Conservation (phyloP, 2,329 filamentous ascomycete genomes). For the Westerdykella ornata region DNA sequence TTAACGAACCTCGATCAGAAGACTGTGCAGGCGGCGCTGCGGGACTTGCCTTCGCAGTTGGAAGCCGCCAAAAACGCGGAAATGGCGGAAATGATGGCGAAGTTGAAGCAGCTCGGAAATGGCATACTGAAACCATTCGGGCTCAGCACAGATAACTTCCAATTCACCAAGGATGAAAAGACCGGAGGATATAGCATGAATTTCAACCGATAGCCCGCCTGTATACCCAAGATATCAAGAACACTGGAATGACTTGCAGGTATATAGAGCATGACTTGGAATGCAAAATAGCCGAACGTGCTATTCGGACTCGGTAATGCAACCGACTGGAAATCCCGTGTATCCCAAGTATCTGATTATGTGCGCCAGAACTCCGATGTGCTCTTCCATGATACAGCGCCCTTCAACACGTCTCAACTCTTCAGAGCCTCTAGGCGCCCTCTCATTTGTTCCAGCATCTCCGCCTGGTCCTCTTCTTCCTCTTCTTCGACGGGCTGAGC, state of each 20-base stretch:
- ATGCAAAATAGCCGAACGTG: no score
- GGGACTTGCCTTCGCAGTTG: constrained; percentile 58
- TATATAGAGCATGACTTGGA: no score
- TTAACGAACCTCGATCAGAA: constrained; percentile 60
- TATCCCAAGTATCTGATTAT: no score
- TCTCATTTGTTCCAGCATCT: constrained; percentile 89
- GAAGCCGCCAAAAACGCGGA: constrained; percentile 79
- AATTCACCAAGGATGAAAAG: constrained; percentile 85
- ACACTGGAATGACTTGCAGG: no score
- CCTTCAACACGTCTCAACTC: constrained; percentile 52
- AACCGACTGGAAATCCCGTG: no score
- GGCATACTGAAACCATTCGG: constrained; percentile 90
- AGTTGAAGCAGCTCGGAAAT: constrained; percentile 87
- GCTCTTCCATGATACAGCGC: no score
- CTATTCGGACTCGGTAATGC: no score
- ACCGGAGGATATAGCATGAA: constrained; percentile 93
- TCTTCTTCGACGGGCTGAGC: constrained; percentile 56
- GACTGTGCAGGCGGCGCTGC: constrained; percentile 61
- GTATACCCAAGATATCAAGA: no score
- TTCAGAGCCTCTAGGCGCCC: constrained; percentile 83
- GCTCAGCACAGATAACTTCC: constrained; percentile 86
- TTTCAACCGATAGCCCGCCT: constrained; percentile 48
- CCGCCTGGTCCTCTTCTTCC: constrained; percentile 81
- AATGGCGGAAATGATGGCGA: constrained; percentile 95
- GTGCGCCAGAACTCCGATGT: no score